Evolutionary conservation across 768 basidiomycete species (phyloP).

Genomic region (Tubosaeta sp.): DNA sequence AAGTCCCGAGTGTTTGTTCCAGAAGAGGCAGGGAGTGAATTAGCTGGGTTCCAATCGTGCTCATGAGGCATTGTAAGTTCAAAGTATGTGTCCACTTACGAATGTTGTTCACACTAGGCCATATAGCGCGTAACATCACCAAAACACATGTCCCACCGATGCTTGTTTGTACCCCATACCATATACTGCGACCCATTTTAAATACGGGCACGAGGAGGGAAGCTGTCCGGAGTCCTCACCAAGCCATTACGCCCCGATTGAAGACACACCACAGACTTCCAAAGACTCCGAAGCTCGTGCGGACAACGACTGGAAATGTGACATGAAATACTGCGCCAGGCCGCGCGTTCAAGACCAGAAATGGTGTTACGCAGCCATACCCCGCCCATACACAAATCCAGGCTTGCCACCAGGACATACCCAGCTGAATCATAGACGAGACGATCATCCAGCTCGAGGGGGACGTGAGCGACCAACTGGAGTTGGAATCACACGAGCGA

Average conservation of each 20-base stretch:
- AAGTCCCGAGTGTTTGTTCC: constrained; percentile 75
- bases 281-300: constrained; percentile 76
- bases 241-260: constrained; percentile 69
- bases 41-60: constrained; percentile 39
- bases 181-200: constrained; percentile 42
- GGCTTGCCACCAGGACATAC: constrained; percentile 81
- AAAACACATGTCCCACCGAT: constrained; percentile 79
- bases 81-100: constrained; percentile 38
- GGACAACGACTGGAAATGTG: constrained; percentile 70
- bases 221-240: constrained; percentile 40
- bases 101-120: constrained; percentile 66
- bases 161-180: constrained; percentile 78
- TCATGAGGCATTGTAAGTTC: constrained; percentile 3
- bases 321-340: constrained; percentile 75
- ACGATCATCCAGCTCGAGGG: constrained; percentile 66
- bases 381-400: constrained; percentile 77
- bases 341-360: constrained; percentile 74
- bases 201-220: constrained; percentile 12
- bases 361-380: constrained; percentile 56
- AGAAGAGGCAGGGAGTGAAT: constrained; percentile 66
- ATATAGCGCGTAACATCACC: constrained; percentile 72
- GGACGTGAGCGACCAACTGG: constrained; percentile 1
- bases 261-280: constrained; percentile 79
- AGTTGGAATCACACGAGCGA: constrained; percentile 8
- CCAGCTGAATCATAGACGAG: constrained; percentile 67